Evolutionary conservation across 805 yeast genomes (phyloP), one percentile per base, ranked within the genome.

Genomic region (Hanseniaspora thailandica): DNA sequence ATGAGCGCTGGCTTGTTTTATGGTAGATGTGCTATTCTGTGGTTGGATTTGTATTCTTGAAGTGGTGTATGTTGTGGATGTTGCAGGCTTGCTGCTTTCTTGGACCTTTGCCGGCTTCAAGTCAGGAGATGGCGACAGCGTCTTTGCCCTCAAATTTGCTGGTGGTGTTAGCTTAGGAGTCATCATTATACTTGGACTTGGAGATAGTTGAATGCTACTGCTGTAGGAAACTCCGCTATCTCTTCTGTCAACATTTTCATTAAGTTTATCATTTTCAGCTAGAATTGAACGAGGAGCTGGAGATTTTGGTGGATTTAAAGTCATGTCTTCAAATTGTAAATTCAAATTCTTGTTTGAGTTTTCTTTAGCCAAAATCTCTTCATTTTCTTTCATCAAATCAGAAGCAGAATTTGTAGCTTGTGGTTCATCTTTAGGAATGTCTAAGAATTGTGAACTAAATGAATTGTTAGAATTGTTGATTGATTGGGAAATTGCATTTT

Each of bases 1-100:
- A 26, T 53, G 45, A 23, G 47, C 52, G 7, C 44, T 47, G 9
- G 35, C 40, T 19, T 52, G 33, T 4, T 25, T 43, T 7, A 35
- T 30, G 12, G 48, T 36, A 3, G 23, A 20, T 20, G 10, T 6
- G 7, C 40, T 35, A 23, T 17, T 30, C 20, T 69, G 66, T 15
- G 68, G 63, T 19, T 62, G 57, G 7, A 66, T 65, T n/a, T 65
- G 59, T 17, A 67, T 66, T 53, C 70, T 62, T 1, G 70, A 67
- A 1, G 67, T 67, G 9, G 68, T 67, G 39, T 67, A 67, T 1
- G 67, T 58, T 3, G 64, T 65, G 1, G 70, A 67, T 0, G 69
- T 58, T 2, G 69, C 69, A 15, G 70, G 69, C 50, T 63, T 63
- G 5, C 60, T 60, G 13, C 23, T 17, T 6, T 17, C 15, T 8